These are phyloP conservation scores for Aspergillus novofumigatus DNA, from an alignment of 2,329 filamentous ascomycete genomes.

Conservation along the genomic window DNA sequence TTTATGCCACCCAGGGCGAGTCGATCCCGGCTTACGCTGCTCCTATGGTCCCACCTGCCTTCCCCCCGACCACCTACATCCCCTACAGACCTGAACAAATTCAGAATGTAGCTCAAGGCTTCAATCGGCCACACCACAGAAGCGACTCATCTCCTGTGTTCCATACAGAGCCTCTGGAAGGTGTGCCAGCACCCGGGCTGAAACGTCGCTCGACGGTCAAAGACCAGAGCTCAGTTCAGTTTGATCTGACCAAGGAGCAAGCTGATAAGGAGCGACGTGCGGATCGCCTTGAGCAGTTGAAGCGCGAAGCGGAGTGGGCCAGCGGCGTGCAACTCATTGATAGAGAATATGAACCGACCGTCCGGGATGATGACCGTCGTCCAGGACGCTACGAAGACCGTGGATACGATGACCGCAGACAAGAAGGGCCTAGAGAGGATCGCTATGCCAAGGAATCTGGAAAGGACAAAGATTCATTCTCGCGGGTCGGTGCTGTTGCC, in stretches of 20 bases:
- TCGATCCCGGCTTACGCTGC: slow-evolving; percentile 38
- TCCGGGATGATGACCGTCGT: slow-evolving; percentile 13
- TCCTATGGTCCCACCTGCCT: slow-evolving; percentile 39
- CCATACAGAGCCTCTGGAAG: slow-evolving; percentile 28
- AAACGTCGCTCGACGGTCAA: slow-evolving; percentile 33
- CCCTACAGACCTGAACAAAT: slow-evolving; percentile 14
- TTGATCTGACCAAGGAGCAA: slow-evolving; percentile 56
- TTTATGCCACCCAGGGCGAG: slow-evolving; percentile 53
- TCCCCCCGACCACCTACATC: slow-evolving; percentile 17
- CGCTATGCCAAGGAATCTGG: not conserved
- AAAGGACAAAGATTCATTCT: slow-evolving; percentile 30
- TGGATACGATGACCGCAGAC: slow-evolving; percentile 16
- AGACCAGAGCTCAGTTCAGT: slow-evolving; percentile 50
- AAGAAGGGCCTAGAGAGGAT: slow-evolving; percentile 8
- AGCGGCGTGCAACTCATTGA: slow-evolving; percentile 25
- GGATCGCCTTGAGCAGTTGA: slow-evolving; percentile 21
- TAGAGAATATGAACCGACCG: slow-evolving; percentile 21
- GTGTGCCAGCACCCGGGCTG: slow-evolving; percentile 16
- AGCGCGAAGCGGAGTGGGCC: slow-evolving; percentile 18
- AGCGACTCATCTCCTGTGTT: slow-evolving; percentile 46
- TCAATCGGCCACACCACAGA: slow-evolving; percentile 28
- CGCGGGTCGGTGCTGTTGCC: slow-evolving; percentile 39
- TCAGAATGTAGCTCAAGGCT: slow-evolving; percentile 2
- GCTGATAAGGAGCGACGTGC: slow-evolving; percentile 44
- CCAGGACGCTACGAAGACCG: slow-evolving; percentile 16